Base-by-base conservation (phyloP, 2,329 filamentous ascomycete genomes). In the Colletotrichum sp. region DNA sequence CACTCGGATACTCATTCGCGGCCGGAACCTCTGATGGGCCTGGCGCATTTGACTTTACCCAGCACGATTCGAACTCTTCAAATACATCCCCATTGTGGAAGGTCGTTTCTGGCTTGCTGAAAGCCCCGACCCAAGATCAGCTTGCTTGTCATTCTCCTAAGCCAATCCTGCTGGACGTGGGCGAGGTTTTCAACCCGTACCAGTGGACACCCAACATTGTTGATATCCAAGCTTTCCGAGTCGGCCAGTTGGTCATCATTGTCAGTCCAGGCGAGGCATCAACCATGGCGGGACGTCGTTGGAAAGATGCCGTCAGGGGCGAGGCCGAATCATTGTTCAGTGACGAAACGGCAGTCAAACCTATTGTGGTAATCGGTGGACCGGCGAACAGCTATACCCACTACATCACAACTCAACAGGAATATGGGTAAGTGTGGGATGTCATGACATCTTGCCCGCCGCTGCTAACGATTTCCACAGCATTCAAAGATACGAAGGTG, bases 11-110 rank as follows among this genome's bases (percentile, higher is more conserved):
- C 82, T 95, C 94, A 1, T 98, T 98, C 81, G 96, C 96, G 1
- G 96, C 94, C 5, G 96, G 96, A 24, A 98, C 96, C 0, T 95
- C 95, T 0, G 96, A 98, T 80, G 95, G 96, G 1, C 96, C 96
- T 0, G 96, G 96, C 3, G 92, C 92, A 0, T 97, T 98, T 80
- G 96, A 98, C 86, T 98, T 98, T 82, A 96, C 94, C 18, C 96
- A 98, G 83, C 95, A 93, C 78, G 92, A 95, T 80, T 93, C 93
- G 0, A 93, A 93, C 30, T 86, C 89, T 6, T 93, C 95, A 0
- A 90, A 93, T 76, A 86, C 88, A 26, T 96, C 94, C 78, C 95
- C 95, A 0, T 84, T 98, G 18, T 98, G 96, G 96, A 89, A 90
- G 44, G 86, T 94, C 10, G 93, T 97, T 21, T 92, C 94, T 18